Evolutionary conservation across 805 yeast species (phyloP).

Genomic region (Cyberlindnera sargentensis): DNA sequence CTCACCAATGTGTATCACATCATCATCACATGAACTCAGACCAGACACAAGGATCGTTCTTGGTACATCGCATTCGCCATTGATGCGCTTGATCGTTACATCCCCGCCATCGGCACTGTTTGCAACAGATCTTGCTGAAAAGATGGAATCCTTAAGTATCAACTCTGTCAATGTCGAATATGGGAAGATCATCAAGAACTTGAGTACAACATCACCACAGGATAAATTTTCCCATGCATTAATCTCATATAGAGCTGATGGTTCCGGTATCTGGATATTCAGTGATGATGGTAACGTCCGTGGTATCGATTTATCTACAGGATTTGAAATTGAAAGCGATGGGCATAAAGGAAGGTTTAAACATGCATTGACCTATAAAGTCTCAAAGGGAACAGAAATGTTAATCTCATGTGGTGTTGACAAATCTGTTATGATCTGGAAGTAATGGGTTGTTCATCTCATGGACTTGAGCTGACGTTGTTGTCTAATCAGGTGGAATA

Average conservation of each 20-base stretch:
- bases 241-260: constrained; percentile 37
- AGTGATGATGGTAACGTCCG: constrained; percentile 65
- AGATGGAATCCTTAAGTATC: neutral
- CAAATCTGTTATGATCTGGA: constrained; percentile 10
- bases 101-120: constrained; percentile 5
- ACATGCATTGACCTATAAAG: constrained; percentile 26
- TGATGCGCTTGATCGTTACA: constrained; percentile 57
- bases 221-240: constrained; percentile 54
- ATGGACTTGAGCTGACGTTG: constrained; percentile 1
- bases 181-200: constrained; percentile 34
- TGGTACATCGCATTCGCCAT: constrained; percentile 76
- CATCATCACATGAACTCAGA: constrained; percentile 12
- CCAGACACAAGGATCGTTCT: constrained; percentile 39
- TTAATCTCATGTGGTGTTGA: constrained; percentile 48
- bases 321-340: constrained; percentile 28
- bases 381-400: constrained; percentile 27
- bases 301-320: constrained; percentile 46
- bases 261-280: constrained; percentile 54
- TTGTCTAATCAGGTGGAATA: constrained; percentile 12
- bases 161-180: constrained; percentile 19
- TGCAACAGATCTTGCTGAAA: neutral
- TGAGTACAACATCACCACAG: constrained; percentile 54
- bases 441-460: neutral
- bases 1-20: constrained; percentile 42
- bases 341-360: constrained; percentile 37